A percentile compares a stretch with the other conserved stretches of the same genome.
These are phyloP conservation scores for Talaromyces sp. DNA, from an alignment of 2,329 filamentous ascomycete species.

Conservation along the genomic window DNA sequence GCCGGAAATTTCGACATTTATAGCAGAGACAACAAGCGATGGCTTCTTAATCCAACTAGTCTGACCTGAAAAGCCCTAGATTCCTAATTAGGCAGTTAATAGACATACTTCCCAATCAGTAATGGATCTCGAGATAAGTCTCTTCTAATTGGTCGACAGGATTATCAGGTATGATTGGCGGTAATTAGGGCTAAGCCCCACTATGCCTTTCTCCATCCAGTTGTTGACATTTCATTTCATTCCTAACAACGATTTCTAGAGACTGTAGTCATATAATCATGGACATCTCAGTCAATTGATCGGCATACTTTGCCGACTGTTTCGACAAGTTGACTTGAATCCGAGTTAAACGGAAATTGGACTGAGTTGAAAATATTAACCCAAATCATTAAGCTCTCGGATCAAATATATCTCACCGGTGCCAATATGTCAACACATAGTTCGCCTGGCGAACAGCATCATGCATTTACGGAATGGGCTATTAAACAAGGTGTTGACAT, in stretches of 20 bases:
- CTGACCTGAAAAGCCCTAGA: background rate
- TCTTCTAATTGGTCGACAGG: background rate
- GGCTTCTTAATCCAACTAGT: background rate
- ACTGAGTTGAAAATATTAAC: no score
- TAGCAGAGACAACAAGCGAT: background rate
- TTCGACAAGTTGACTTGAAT: no score
- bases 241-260: background rate
- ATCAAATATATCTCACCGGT: background rate
- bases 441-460: slow-evolving; percentile 35
- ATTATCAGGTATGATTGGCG: background rate
- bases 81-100: background rate
- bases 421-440: slow-evolving; percentile 6
- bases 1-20: background rate
- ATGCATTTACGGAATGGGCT: slow-evolving; percentile 67
- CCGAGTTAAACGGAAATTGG: background rate
- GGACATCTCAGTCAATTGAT: background rate
- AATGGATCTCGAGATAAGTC: no score
- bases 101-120: background rate
- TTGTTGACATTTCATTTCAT: background rate
- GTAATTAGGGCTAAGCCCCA: background rate
- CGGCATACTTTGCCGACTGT: background rate
- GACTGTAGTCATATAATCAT: background rate
- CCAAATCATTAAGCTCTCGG: no score
- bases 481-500: slow-evolving; percentile 61
- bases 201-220: background rate